These are phyloP conservation scores for Chrysanthemum seticuspe DNA, from an alignment of 129 eudicot genomes.

Conservation along the genomic window DNA sequence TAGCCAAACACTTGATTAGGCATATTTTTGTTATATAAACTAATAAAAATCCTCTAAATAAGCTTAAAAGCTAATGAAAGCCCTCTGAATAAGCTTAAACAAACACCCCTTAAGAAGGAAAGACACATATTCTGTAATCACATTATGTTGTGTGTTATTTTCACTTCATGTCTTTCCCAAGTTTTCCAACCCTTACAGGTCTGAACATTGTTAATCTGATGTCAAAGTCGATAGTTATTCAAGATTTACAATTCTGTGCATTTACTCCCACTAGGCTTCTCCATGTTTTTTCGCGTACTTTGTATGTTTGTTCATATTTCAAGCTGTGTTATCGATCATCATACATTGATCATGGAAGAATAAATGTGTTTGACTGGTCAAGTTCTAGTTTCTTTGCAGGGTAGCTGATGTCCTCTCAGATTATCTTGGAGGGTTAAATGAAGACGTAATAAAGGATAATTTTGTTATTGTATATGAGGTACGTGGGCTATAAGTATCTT, in stretches of 20 bases:
- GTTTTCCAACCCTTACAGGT: background rate
- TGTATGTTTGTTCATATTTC: background rate
- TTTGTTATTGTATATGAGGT: slow-evolving; percentile 97
- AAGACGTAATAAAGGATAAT: slow-evolving; percentile 92
- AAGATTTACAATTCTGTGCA: background rate
- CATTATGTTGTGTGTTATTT: too few species aligned
- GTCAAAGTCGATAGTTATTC: slow-evolving; percentile 10
- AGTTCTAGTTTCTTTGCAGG: slow-evolving; percentile 93
- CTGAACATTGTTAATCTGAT: background rate
- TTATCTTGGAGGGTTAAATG: slow-evolving; percentile 90
- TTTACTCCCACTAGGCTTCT: background rate
- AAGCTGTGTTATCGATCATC: background rate
- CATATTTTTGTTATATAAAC: too few species aligned
- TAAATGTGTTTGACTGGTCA: slow-evolving; percentile 37
- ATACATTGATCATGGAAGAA: slow-evolving; percentile 2
- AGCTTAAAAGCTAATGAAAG: too few species aligned
- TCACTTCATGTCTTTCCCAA: too few species aligned
- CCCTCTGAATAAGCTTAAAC: too few species aligned
- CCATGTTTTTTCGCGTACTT: background rate
- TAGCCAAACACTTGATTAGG: too few species aligned
- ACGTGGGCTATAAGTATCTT: slow-evolving; percentile 18
- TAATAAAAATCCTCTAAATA: too few species aligned
- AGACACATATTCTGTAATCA: too few species aligned
- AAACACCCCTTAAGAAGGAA: too few species aligned
- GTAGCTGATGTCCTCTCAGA: slow-evolving; percentile 95